Conservation (phyloP, 129 eudicot species). For the Pittosporum tobira region DNA sequence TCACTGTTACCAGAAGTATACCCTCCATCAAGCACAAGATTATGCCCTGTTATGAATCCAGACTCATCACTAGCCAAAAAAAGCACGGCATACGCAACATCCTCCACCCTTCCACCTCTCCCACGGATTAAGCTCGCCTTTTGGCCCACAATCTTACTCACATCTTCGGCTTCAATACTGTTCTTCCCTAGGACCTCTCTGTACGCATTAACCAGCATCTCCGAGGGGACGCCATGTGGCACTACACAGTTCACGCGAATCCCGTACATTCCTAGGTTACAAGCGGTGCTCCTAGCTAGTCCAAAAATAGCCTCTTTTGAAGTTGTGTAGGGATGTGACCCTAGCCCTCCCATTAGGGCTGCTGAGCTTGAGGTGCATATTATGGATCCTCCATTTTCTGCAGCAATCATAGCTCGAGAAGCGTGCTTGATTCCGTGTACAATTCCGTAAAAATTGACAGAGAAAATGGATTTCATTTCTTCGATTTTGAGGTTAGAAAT, state of each 20-base stretch:
- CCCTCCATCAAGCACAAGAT: slow-evolving; percentile 85
- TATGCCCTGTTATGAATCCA: slow-evolving; percentile 76
- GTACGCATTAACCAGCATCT: slow-evolving; percentile 65
- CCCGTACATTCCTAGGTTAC: slow-evolving; percentile 72
- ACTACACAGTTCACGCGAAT: slow-evolving; percentile 87
- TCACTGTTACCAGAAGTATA: slow-evolving; percentile 38
- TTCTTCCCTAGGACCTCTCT: slow-evolving; percentile 28
- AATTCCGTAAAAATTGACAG: slow-evolving; percentile 56
- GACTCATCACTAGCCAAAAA: slow-evolving; percentile 76
- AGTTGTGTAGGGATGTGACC: slow-evolving; percentile 64
- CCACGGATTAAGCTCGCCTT: slow-evolving; percentile 51
- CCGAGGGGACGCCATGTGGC: slow-evolving; percentile 82
- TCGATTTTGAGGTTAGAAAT: slow-evolving; percentile 59
- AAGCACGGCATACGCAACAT: slow-evolving; percentile 64
- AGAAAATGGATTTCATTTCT: slow-evolving; percentile 21
- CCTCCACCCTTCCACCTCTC: slow-evolving; percentile 59
- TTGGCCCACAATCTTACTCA: slow-evolving; percentile 27
- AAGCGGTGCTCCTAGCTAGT: slow-evolving; percentile 47
- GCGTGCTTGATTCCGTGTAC: slow-evolving; percentile 83
- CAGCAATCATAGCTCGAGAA: slow-evolving; percentile 57
- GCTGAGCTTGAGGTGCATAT: slow-evolving; percentile 78
- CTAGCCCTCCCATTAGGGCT: slow-evolving; percentile 83
- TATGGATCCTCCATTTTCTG: slow-evolving; percentile 51
- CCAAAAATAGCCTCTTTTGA: slow-evolving; percentile 82
- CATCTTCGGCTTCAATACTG: slow-evolving; percentile 33